Evolutionary conservation across 805 yeast species (phyloP), one percentile per base, ranked within the genome.

Genomic region (Myxozyma geophila): DNA sequence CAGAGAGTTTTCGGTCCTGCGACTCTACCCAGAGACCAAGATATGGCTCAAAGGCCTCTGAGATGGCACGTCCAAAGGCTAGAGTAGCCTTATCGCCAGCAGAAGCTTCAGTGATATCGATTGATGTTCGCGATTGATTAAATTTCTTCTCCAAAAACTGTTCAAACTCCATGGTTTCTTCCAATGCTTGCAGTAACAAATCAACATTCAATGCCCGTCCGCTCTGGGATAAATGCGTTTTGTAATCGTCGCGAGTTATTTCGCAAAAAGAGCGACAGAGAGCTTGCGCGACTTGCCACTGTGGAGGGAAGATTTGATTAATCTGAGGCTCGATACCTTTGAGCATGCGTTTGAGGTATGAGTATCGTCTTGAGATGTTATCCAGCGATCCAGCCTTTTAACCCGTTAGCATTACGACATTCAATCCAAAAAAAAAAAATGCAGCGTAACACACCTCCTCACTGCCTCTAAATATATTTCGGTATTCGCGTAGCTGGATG

Each of bases 91-190:
- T 80, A 9, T 50, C 55, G 3, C 17, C 48, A 37, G 79, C 68
- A 5, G 78, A 69, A 6, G 68, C 69, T 13, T 66, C 66, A 46
- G 53, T 41, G 39, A 60, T 47, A 41, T 71, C 67, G 33, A 46
- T 47, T 36, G 64, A 56, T 17, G 36, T 37, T 35, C 66, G 63
- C 13, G 58, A 55, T 28, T 51, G 72, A 15, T 83, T 41, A 74
- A 89, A 89, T 58, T 82, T 81, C n/a, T 83, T 82, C 67, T 86
- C 87, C 48, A 92, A 78, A 67, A 79, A 87, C 64, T 81, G 83
- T 71, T 95, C 99, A 76, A 95, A 95, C 51, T 92, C 96, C 19
- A 91, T 76, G 0, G 98, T 87, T 50, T 85, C 87, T 50, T 89
- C 85, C 53, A 95, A 77, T 0, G 96, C 84, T 15, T 81, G 83